Evolutionary conservation across 306 rosid species (phyloP), one percentile per base, ranked within the genome.

Genomic region (Rosa multiflora): DNA sequence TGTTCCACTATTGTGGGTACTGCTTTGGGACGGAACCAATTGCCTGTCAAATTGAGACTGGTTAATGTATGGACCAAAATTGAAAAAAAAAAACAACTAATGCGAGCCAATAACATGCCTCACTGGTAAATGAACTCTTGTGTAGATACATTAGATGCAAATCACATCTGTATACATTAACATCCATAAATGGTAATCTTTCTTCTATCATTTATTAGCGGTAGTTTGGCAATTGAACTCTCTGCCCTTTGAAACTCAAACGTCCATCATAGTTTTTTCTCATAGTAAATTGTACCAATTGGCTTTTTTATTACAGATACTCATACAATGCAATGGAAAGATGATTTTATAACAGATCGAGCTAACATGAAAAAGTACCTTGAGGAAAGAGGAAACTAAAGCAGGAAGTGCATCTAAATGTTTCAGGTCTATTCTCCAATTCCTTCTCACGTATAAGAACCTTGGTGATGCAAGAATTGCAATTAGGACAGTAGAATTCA

Each of bases 401-500:
- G 88, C 96, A 94, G 6, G 91, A 80, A 10, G 91, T 63, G 81
- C 94, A 94, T 82, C 84, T 80, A 70, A 87, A 5, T 64, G 51
- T 29, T 37, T 64, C 23, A 77, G 67, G 72, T 46, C 46, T 67
- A 63, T 14, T 67, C 73, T 74, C 86, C 73, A 7, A 3, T 6
- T 77, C 84, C 66, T 32, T 80, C 1, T 80, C 75, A 3, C 82
- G 81, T 48, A 87, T 69, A 47, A 88, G 82, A 9, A 93, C 97
- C 83, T 86, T 91, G 59, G 94, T 84, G 80, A 93, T 90, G 80
- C 98, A 91, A 78, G 90, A 48, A 3, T 82, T 86, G 72, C 98
- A 93, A 48, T 88, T 86, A 5, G 98, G 98, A 74, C 98, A 93
- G 49, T 88, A 89, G 75, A 91, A 93, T 63, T 84, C 89, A 80